Percentiles rank a stretch among this genome's conserved stretches.
Evolutionary conservation across 2,329 filamentous ascomycete genomes (phyloP).

Genomic region (Aureobasidium sp.): DNA sequence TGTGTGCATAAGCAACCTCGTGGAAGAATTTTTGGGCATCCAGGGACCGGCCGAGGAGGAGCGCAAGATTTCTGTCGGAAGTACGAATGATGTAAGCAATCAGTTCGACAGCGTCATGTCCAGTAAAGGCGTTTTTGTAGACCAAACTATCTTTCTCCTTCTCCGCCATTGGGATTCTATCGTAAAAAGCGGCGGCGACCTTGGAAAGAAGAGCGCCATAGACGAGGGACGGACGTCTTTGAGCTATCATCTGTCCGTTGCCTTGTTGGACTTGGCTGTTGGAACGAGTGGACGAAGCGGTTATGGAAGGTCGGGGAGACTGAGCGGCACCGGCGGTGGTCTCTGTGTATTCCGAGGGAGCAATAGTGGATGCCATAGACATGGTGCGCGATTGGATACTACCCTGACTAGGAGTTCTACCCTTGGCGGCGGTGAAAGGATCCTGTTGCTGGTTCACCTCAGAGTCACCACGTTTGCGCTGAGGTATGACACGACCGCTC

Average conservation of each 20-base stretch:
- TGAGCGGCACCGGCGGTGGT: constrained; percentile 16
- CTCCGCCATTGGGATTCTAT: constrained; percentile 77
- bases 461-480: constrained; percentile 52
- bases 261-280: constrained; percentile 27
- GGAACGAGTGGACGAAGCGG: constrained; percentile 23
- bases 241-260: constrained; percentile 44
- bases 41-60: constrained; percentile 81
- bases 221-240: constrained; percentile 69
- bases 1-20: constrained; percentile 96
- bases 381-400: constrained; percentile 57
- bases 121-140: constrained; percentile 95
- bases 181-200: constrained; percentile 85
- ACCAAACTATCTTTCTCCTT: constrained; percentile 93
- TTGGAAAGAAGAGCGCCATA: constrained; percentile 92
- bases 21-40: constrained; percentile 99
- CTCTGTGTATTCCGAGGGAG: constrained; percentile 34
- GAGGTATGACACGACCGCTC: constrained; percentile 75
- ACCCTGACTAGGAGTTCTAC: constrained; percentile 25
- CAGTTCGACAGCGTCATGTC: constrained; percentile 89
- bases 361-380: constrained; percentile 85
- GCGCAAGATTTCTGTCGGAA: constrained; percentile 85
- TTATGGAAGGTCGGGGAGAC: constrained; percentile 21
- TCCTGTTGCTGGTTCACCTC: constrained; percentile 17
- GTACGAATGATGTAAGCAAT: constrained; percentile 96
- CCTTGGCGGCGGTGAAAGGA: constrained; percentile 6